Conservation (phyloP, 495 filamentous ascomycete species). For the Penicillium dipodomyicola region DNA sequence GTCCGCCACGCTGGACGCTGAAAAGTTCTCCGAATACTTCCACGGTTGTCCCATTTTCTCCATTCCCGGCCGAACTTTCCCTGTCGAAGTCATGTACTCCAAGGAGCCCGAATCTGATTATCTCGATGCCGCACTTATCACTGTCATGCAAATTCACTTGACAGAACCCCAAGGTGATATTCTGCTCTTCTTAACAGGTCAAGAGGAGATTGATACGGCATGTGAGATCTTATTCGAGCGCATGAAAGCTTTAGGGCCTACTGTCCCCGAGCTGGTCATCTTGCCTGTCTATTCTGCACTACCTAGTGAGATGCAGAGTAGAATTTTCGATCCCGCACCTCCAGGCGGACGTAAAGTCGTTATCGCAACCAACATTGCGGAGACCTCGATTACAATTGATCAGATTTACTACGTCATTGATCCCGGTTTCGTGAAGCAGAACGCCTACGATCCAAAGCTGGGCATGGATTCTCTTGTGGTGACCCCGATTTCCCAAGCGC, state of each 20-base stretch:
- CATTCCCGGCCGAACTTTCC: conserved; percentile 91
- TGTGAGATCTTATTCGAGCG: conserved; percentile 90
- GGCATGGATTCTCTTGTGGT: conserved; percentile 97
- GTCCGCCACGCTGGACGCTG: conserved; percentile 91
- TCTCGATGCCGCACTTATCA: conserved; percentile 88
- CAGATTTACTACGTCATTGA: conserved; percentile 97
- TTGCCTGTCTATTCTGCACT: conserved; percentile 92
- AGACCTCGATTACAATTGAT: conserved; percentile 97
- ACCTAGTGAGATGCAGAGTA: conserved; percentile 89
- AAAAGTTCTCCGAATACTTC: conserved; percentile 96
- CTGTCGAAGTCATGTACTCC: conserved; percentile 92
- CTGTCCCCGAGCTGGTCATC: conserved; percentile 88
- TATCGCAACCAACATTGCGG: conserved; percentile 97
- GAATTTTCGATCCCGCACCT: conserved; percentile 91
- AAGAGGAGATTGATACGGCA: conserved; percentile 95
- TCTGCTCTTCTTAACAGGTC: conserved; percentile 90
- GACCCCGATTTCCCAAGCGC: conserved; percentile 93
- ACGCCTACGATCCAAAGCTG: conserved; percentile 93
- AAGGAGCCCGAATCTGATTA: conserved; percentile 95
- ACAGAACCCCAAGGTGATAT: conserved; percentile 90
- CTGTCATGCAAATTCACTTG: conserved; percentile 97
- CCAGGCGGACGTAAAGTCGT: conserved; percentile 89
- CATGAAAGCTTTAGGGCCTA: conserved; percentile 92
- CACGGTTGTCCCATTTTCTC: conserved; percentile 93
- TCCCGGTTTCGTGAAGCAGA: conserved; percentile 96